Percentiles rank a stretch among this genome's conserved stretches.
Conservation (phyloP, 1,139 yeast genomes). For the Blastobotrys apis region DNA sequence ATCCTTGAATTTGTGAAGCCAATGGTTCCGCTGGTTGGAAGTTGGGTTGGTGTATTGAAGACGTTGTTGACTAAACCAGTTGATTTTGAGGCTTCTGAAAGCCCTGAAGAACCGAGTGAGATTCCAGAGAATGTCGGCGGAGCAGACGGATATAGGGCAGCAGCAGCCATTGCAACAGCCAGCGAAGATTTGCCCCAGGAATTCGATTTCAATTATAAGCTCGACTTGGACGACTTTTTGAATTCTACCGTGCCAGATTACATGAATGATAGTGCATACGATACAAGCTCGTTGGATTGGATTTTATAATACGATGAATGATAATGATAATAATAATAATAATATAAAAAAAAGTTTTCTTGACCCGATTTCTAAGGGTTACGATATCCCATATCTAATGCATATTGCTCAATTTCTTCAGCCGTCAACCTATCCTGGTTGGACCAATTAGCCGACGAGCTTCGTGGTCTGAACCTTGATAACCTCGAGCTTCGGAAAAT, state of each 20-base stretch:
- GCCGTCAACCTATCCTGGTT: conserved; percentile 43
- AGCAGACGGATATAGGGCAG: background rate
- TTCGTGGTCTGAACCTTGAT: conserved; percentile 51
- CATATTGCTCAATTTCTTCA: conserved; percentile 49
- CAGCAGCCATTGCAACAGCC: background rate
- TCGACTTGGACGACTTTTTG: background rate
- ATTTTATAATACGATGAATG: no score
- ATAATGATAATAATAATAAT: no score
- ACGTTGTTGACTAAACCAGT: background rate
- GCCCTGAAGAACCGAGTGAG: background rate
- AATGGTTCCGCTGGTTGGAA: conserved; percentile 12
- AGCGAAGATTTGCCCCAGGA: background rate
- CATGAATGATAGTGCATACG: no score
- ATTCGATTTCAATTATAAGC: background rate
- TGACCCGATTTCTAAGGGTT: no score
- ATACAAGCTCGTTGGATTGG: no score
- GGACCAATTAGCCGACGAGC: conserved; percentile 57
- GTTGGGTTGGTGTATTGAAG: conserved; percentile 15
- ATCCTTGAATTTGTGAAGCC: conserved; percentile 6
- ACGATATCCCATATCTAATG: conserved; percentile 55
- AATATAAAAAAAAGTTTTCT: no score
- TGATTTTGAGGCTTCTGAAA: background rate
- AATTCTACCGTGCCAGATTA: no score
- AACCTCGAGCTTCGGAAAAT: conserved; percentile 47
- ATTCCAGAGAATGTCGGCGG: background rate